Evolutionary conservation across 805 yeast genomes (phyloP).

Genomic region (Cyberlindnera maritima): DNA sequence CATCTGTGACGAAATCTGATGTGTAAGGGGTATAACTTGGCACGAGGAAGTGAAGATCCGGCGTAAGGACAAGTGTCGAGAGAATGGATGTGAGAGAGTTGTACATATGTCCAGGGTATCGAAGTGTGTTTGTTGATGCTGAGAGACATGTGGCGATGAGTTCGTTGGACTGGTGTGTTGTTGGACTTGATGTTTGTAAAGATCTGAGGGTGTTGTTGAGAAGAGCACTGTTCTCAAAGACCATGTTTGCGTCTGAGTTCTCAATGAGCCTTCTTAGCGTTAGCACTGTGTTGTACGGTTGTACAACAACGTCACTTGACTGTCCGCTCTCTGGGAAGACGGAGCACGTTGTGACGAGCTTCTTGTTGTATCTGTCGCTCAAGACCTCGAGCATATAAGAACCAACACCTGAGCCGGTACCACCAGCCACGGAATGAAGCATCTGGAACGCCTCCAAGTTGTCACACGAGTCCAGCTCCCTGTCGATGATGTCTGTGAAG

Average conservation of each 20-base stretch:
- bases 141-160: constrained; percentile 83
- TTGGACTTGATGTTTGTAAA: constrained; percentile 54
- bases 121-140: constrained; percentile 77
- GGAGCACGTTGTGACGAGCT: constrained; percentile 78
- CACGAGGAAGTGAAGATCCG: constrained; percentile 71
- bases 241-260: constrained; percentile 82
- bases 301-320: constrained; percentile 95
- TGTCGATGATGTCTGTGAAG: constrained; percentile 78
- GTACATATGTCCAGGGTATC: constrained; percentile 92
- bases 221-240: constrained; percentile 87
- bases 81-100: constrained; percentile 79
- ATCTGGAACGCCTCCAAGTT: constrained; percentile 87
- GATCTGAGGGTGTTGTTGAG: constrained; percentile 65
- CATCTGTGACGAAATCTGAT: constrained; percentile 58
- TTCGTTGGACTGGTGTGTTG: constrained; percentile 79
- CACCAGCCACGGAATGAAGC: constrained; percentile 95
- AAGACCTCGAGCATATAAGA: constrained; percentile 74
- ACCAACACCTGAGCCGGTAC: constrained; percentile 97
- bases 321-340: constrained; percentile 79
- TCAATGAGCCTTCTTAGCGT: constrained; percentile 81
- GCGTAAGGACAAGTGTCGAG: constrained; percentile 82
- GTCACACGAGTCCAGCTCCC: constrained; percentile 89
- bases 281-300: constrained; percentile 88
- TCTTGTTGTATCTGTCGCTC: constrained; percentile 79
- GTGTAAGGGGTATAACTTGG: constrained; percentile 80